These are phyloP conservation scores for Candida nonsorbophila DNA, from an alignment of 805 yeast species.

Conservation along the genomic window DNA sequence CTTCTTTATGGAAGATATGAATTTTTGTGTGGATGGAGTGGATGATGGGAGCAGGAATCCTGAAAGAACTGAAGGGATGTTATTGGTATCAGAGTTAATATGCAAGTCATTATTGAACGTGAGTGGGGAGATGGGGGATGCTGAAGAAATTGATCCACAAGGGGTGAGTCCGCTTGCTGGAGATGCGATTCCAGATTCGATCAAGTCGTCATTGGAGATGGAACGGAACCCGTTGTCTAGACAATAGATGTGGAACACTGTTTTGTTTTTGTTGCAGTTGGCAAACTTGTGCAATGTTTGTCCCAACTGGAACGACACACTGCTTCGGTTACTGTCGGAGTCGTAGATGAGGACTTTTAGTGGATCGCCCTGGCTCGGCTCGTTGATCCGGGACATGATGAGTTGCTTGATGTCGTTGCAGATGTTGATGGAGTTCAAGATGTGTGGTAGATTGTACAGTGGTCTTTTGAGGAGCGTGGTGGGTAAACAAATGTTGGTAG, in stretches of 20 bases:
- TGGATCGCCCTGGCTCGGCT: constrained; percentile 3
- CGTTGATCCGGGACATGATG: constrained; percentile 8
- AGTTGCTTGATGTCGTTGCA: constrained; percentile 13
- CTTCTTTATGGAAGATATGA: constrained; percentile 30
- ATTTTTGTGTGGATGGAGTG: constrained; percentile 28
- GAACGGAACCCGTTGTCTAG: constrained; percentile 6
- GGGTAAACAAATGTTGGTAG: constrained; percentile 40
- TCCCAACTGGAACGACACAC: constrained; percentile 21
- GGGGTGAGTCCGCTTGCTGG: not conserved
- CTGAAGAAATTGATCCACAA: not conserved
- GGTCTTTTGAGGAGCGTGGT: constrained; percentile 38
- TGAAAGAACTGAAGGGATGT: constrained; percentile 15
- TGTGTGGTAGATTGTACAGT: constrained; percentile 25
- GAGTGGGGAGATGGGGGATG: constrained; percentile 3
- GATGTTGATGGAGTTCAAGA: constrained; percentile 26
- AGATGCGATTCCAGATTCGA: constrained; percentile 5
- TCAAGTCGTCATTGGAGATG: constrained; percentile 1
- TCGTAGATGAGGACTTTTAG: constrained; percentile 30
- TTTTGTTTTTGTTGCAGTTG: constrained; percentile 10
- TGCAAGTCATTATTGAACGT: not conserved
- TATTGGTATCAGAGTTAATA: not conserved
- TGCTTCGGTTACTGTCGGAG: constrained; percentile 14
- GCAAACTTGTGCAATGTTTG: constrained; percentile 30
- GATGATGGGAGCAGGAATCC: constrained; percentile 41
- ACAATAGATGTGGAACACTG: constrained; percentile 4